Evolutionary conservation across 2,329 filamentous ascomycete species (phyloP).

Genomic region (Leptodontidium sp.): DNA sequence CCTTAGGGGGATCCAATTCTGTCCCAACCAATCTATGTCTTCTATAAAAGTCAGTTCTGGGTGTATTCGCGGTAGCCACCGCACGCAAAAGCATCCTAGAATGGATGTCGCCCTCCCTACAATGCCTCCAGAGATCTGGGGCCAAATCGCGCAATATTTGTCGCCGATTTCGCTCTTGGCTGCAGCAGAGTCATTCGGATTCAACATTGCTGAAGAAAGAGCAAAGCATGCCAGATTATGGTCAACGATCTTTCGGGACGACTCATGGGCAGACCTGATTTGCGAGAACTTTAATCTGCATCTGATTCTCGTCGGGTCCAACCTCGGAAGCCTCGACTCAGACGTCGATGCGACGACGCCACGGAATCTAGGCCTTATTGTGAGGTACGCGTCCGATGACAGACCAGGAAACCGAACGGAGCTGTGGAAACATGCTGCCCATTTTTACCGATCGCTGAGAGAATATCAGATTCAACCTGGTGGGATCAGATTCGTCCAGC

Average conservation of each 20-base stretch:
- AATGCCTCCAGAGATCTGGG: neutral
- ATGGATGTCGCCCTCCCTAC: neutral
- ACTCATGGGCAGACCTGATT: neutral
- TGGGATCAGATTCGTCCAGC: neutral
- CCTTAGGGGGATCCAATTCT: neutral
- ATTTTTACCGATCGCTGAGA: neutral
- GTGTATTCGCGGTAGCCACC: neutral
- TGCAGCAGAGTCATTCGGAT: neutral
- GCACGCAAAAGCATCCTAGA: neutral
- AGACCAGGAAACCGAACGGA: neutral
- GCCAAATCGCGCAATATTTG: neutral
- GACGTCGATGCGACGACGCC: neutral
- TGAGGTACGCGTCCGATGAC: neutral
- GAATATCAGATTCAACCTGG: neutral
- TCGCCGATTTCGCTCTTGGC: neutral
- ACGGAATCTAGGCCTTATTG: neutral
- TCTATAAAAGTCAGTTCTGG: neutral
- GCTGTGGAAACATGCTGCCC: neutral
- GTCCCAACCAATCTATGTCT: neutral
- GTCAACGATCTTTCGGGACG: neutral
- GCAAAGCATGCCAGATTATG: neutral
- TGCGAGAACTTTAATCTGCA: neutral
- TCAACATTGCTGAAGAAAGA: neutral
- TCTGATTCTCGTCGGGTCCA: neutral
- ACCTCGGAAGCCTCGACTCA: neutral